phyloP scores from a whole-genome alignment of 176 grass and related monocot genomes.

The Lolium rigidum region DNA sequence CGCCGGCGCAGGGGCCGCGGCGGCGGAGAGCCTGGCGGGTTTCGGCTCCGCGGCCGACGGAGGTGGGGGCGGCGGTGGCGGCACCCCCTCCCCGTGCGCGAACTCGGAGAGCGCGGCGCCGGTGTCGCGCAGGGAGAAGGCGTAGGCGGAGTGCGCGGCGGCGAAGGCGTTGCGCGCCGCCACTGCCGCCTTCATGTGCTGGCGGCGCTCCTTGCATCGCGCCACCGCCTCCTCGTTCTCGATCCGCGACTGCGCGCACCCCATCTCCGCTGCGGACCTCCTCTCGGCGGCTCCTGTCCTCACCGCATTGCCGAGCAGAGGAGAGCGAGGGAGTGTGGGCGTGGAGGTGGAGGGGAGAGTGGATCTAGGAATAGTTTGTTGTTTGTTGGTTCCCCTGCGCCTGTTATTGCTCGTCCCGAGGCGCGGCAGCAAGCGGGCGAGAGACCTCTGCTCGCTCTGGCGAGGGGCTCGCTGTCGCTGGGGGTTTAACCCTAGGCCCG shows the following conservation, averaged over 20 bases:
- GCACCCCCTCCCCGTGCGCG: conserved; percentile 72
- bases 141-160: conserved; percentile 80
- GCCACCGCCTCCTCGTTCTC: conserved; percentile 92
- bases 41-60: neutral
- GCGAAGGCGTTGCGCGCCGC: conserved; percentile 85
- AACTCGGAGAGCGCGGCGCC: conserved; percentile 89
- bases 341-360: conserved; percentile 40
- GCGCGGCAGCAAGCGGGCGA: conserved; percentile 24
- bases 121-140: conserved; percentile 67
- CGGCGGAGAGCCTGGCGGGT: neutral
- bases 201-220: conserved; percentile 86
- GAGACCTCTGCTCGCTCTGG: conserved; percentile 6
- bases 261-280: conserved; percentile 46
- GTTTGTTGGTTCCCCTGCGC: neutral
- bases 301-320: conserved; percentile 45
- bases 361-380: conserved; percentile 46
- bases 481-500: neutral
- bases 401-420: conserved; percentile 31
- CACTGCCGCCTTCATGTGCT: conserved; percentile 79
- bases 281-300: neutral
- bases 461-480: conserved; percentile 44
- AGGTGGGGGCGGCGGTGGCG: conserved; percentile 6
- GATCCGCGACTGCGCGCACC: conserved; percentile 94
- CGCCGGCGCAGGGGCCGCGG: neutral
- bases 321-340: neutral